Percentiles rank a stretch among this genome's conserved stretches.
These are phyloP conservation scores for Beta macrorhiza DNA, from an alignment of 179 eudicot species.

Conservation along the genomic window DNA sequence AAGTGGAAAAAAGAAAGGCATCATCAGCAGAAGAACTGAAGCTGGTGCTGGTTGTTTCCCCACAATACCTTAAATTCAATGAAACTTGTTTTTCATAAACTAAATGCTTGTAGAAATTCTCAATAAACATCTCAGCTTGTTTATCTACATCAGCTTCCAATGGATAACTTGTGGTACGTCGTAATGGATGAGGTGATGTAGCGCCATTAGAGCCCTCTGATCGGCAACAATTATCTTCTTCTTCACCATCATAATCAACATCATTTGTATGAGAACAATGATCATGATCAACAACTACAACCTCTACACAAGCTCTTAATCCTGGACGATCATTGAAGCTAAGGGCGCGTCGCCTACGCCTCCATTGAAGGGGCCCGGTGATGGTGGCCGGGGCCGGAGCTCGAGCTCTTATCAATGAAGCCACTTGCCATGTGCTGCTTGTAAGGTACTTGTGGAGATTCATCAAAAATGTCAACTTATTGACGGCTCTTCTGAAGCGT, in stretches of 20 bases:
- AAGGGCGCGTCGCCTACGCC: slow-evolving; percentile 17
- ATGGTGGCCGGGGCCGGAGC: slow-evolving; percentile 31
- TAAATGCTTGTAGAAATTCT: slow-evolving; percentile 32
- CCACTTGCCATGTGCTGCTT: slow-evolving; percentile 29
- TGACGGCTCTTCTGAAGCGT: slow-evolving; percentile 35
- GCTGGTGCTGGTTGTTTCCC: not conserved
- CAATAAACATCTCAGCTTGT: slow-evolving; percentile 33
- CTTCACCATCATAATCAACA: not conserved
- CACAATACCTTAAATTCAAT: slow-evolving; percentile 30
- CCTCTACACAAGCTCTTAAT: slow-evolving; percentile 25
- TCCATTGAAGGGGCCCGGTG: not conserved
- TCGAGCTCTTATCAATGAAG: slow-evolving; percentile 19
- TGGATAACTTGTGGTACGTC: slow-evolving; percentile 26
- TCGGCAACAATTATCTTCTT: not conserved
- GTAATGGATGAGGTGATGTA: slow-evolving; percentile 21
- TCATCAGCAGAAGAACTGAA: slow-evolving; percentile 14
- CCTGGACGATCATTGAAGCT: slow-evolving; percentile 37
- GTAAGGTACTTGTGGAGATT: slow-evolving; percentile 27
- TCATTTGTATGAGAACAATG: not conserved
- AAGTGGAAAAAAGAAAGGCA: slow-evolving; percentile 24
- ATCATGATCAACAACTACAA: not conserved
- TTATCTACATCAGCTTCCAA: slow-evolving; percentile 27
- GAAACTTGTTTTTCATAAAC: slow-evolving; percentile 34
- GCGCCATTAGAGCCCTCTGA: slow-evolving; percentile 17
- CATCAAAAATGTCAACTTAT: slow-evolving; percentile 35